A percentile compares a stretch with the other conserved stretches of the same genome.
phyloP scores from a whole-genome alignment of 108 stramenopile species.

The Cyclostephanos tholiformis region DNA sequence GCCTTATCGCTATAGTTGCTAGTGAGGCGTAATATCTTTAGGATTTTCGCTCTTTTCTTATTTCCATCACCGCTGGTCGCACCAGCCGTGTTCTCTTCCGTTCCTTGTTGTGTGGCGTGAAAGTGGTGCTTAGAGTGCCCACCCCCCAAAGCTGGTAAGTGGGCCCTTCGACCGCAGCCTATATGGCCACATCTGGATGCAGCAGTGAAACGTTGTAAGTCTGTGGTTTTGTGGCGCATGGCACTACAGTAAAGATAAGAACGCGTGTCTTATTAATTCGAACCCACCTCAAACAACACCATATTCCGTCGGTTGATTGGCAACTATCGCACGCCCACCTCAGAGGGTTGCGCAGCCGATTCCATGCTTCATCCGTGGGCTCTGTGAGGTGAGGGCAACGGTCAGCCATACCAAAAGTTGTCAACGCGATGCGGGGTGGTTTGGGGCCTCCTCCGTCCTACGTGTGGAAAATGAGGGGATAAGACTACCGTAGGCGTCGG shows the following conservation, averaged over 20 bases:
- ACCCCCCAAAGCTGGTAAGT: constrained; percentile 45
- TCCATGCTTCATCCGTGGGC: constrained; percentile 40
- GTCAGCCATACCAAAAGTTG: too few relatives aligned
- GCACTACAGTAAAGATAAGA: neutral
- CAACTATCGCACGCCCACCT: constrained; percentile 49
- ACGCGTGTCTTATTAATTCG: neutral
- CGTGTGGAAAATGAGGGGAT: too few relatives aligned
- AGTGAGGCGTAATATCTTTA: constrained; percentile 26
- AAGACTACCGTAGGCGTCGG: too few relatives aligned
- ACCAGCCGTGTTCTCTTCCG: neutral
- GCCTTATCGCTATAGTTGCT: neutral
- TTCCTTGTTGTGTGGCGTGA: constrained; percentile 37
- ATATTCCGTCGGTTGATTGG: constrained; percentile 49
- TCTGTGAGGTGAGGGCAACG: constrained; percentile 44
- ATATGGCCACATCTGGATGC: constrained; percentile 44
- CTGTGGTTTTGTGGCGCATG: neutral
- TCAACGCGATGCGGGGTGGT: too few relatives aligned
- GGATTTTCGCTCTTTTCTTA: constrained; percentile 36
- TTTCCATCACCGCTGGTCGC: constrained; percentile 14
- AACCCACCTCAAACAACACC: constrained; percentile 45
- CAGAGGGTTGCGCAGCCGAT: constrained; percentile 39
- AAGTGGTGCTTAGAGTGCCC: constrained; percentile 52
- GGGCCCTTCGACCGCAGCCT: constrained; percentile 50
- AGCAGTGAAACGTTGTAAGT: neutral
- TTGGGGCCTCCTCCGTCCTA: too few relatives aligned